Base-by-base conservation (phyloP, 805 yeast species). In the Debaryomyces tyrocola region DNA sequence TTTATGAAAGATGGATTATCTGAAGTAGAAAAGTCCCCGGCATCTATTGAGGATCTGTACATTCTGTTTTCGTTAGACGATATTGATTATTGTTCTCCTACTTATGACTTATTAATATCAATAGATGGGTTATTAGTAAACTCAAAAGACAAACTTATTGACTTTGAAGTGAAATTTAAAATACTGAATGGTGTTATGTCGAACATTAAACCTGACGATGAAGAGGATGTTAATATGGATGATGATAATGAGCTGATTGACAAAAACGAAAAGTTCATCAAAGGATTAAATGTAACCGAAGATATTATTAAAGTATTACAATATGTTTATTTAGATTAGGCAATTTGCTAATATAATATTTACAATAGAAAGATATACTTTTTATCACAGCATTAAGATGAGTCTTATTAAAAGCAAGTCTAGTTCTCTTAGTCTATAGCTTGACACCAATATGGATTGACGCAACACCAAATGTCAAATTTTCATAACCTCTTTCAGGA, bases 361-460 rank as follows among this genome's bases (percentile, higher is more conserved):
- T 29, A 44, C 17, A 18, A 28, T 20, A 33, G 14, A 15, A 31
- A 31, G 34, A 31, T 31, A 40, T 20, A 31, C 34, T 27, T n/a
- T 36, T 38, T 11, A 4, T 14, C 36, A 17, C 36, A 33, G 18
- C 36, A 33, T 33, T 2, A 9, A 33, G 7, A 11, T 33, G 18
- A 11, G 18, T 33, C 2, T 8, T 33, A 17, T 18, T 17, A 14
- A n/a, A 17, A 35, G 4, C 7, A 20, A 7, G 38, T 35, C 6
- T 18, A 14, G 15, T 14, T 12, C n/a, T 15, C 10, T 4, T 20
- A 17, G 4, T 35, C 38, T 35, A 90, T 53, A 89, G 75, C 70
- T 94, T 94, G 45, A 94, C 88, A 58, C 98, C 99, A 66, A 90
- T 82, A 63, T 94, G 99, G 54, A 94, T 90, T 43, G 96, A 92